Evolutionary conservation across 352 stramenopile species (phyloP), one percentile per base, ranked within the genome.

Genomic region (Globisporangium carolinianum): DNA sequence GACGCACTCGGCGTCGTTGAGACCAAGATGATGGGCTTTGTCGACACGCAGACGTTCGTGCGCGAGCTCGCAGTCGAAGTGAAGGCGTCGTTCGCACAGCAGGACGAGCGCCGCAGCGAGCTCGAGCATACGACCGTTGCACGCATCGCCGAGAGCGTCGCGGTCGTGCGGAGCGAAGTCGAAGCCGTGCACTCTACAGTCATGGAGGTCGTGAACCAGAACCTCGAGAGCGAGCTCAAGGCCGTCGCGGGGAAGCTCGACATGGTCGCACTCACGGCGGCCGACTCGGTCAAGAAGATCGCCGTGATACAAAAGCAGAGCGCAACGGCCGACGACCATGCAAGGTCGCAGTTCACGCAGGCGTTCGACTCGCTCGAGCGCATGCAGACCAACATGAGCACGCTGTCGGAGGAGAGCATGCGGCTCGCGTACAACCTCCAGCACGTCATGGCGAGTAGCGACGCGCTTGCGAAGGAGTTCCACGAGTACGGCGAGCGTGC

Each of bases 331-430:
- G 80, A 90, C 47, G 80, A 88, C 9, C 71, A 87, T 45, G 83
- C 69, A 45, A 74, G 72, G 15, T 65, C 68, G 47, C 78, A 90
- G 58, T 86, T 89, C 47, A 68, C 70, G 2, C 78, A 89, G 50
- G 67, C 68, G 0, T 87, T 89, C 42, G 78, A 88, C 54, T 86
- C 80, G 37, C 69, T 89, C 6, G 80, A 89, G 32, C 74, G 76
- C 0, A 76, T 88, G 7, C 58, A 82, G 45, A 58, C 72, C 14
- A 90, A 71, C 54, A 77, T 89, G 67, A 90, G 80, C 58, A 79
- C 57, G 0, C 53, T 90, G 17, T 90, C 80, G 0, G 80, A 90
- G 58, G 80, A 90, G 47, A 90, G 78, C 36, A 86, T 90, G 46
- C 74, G 77, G 12, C 49, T 86, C 2, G 78, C 78, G 17, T 88